Base-by-base conservation (phyloP, 495 filamentous ascomycete species). In the Delitschia confertaspora region DNA sequence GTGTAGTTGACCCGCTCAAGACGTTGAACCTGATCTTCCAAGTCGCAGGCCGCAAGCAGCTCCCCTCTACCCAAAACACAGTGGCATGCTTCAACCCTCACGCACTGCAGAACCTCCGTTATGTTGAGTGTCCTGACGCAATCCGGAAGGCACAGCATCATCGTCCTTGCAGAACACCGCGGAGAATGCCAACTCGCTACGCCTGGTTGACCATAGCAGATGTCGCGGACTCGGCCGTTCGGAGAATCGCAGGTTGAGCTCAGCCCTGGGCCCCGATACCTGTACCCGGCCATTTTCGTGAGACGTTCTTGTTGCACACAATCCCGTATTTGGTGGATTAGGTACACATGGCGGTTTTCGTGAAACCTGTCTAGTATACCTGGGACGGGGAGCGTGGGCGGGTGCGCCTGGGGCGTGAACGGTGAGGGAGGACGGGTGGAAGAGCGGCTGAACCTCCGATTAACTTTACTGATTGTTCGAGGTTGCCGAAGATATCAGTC, bases 21-120 rank as follows among this genome's bases (percentile, higher is more conserved):
- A n/a, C n/a, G n/a, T n/a, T n/a, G n/a, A n/a, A n/a, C n/a, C n/a
- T n/a, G n/a, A n/a, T n/a, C n/a, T n/a, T n/a, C n/a, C n/a, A n/a
- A n/a, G n/a, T n/a, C n/a, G n/a, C n/a, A n/a, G n/a, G n/a, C n/a
- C n/a, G n/a, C n/a, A n/a, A n/a, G n/a, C 2, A 36, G n/a, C 26
- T 16, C 38, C 40, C 35, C 8, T 17, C 24, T 23, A 27, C 26
- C 17, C 34, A 33, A 19, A 49, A 31, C 24, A 29, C 14, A 22
- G 7, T 5, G 46, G 33, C 38, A 22, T 49, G 46, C 38, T 43
- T 43, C 38, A 51, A 41, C 47, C 47, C 44, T 41, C 5, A 39
- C 3, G 25, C 24, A 29, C 33, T 16, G 20, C 10, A n/a, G n/a
- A n/a, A n/a, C n/a, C n/a, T n/a, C n/a, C n/a, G n/a, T 20, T 33